A percentile compares a stretch with the other conserved stretches of the same genome.
These are phyloP conservation scores for Coemansia sp. DNA, from an alignment of 192 early-diverging fungal species.

Conservation along the genomic window DNA sequence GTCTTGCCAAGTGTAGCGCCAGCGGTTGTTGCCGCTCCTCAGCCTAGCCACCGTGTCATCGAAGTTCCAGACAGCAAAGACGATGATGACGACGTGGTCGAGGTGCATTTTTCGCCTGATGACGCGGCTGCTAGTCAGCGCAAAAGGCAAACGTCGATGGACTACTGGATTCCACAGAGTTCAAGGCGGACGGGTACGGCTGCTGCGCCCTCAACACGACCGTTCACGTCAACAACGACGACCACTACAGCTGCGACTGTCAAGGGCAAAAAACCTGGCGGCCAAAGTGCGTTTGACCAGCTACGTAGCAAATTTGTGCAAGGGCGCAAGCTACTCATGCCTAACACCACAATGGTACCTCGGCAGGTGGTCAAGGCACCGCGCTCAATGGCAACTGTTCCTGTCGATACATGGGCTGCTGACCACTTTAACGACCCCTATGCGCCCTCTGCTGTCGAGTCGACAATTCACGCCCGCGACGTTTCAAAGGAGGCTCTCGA, in stretches of 20 bases:
- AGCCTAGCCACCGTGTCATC: background rate
- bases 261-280: constrained; percentile 11
- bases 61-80: background rate
- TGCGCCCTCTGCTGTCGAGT: background rate
- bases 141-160: constrained; percentile 36
- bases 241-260: background rate
- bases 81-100: constrained; percentile 4
- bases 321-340: constrained; percentile 15
- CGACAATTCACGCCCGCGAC: constrained; percentile 24
- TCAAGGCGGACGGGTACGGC: background rate
- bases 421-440: constrained; percentile 2
- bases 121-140: constrained; percentile 6
- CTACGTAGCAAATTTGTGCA: constrained; percentile 28
- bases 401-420: constrained; percentile 12
- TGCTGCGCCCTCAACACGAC: background rate
- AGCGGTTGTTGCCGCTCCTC: background rate
- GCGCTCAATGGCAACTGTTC: constrained; percentile 36
- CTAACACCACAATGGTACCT: constrained; percentile 11
- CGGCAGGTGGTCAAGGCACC: constrained; percentile 37
- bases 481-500: constrained; percentile 21
- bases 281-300: constrained; percentile 12
- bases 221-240: background rate
- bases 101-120: constrained; percentile 19
- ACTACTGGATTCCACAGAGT: constrained; percentile 24
- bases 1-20: background rate